These are phyloP conservation scores for Tulasnella sp. DNA, from an alignment of 768 basidiomycete species.

Conservation along the genomic window DNA sequence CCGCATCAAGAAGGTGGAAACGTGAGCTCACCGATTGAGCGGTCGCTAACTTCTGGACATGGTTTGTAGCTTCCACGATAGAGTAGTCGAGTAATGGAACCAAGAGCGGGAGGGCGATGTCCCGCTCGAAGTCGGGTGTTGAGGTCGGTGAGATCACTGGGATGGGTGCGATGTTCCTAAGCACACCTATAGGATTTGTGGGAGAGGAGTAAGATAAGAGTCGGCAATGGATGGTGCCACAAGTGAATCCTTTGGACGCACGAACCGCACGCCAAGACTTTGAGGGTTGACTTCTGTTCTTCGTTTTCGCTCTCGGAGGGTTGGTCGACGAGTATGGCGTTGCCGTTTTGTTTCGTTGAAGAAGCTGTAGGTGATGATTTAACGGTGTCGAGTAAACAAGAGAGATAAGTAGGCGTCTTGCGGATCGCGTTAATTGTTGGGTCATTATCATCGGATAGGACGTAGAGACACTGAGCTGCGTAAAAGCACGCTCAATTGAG, in stretches of 20 bases:
- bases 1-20: not conserved
- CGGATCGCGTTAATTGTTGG: conserved; percentile 57
- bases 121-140: conserved; percentile 56
- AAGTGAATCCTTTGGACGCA: not conserved
- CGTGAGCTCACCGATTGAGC: conserved; percentile 36
- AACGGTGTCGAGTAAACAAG: conserved; percentile 54
- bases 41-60: conserved; percentile 31
- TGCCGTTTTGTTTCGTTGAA: conserved; percentile 19
- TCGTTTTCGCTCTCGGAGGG: conserved; percentile 20
- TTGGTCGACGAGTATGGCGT: conserved; percentile 1
- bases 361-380: conserved; percentile 23
- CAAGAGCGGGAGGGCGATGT: conserved; percentile 59
- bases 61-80: conserved; percentile 31
- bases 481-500: not conserved
- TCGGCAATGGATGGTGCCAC: not conserved
- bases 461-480: conserved; percentile 74
- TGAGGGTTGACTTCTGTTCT: conserved; percentile 40
- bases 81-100: conserved; percentile 53
- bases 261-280: conserved; percentile 60
- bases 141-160: conserved; percentile 55
- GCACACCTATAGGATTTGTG: conserved; percentile 40
- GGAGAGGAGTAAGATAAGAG: not conserved
- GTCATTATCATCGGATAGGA: conserved; percentile 84
- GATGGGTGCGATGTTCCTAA: conserved; percentile 66
- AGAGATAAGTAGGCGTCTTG: conserved; percentile 45